Percentiles rank a stretch among this genome's conserved stretches.
phyloP scores from a whole-genome alignment of 228 moss, liverwort and hornwort species.

The Sphagnum fallax region DNA sequence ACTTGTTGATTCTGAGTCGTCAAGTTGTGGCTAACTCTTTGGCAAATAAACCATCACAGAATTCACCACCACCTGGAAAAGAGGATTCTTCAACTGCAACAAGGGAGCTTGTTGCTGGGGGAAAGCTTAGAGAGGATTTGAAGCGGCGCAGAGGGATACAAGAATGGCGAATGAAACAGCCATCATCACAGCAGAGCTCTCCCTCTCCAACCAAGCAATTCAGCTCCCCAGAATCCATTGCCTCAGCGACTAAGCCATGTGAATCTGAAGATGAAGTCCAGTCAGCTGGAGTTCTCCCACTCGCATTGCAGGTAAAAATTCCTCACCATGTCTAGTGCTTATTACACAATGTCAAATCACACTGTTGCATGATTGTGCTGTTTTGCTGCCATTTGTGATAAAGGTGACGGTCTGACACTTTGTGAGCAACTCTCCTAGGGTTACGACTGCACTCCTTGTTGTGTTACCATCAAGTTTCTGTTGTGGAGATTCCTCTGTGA shows the following conservation, averaged over 20 bases:
- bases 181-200: conserved; percentile 30
- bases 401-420: too few species aligned
- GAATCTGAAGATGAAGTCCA: conserved; percentile 16
- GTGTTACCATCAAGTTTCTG: too few species aligned
- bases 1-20: conserved; percentile 1
- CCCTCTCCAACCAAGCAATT: conserved; percentile 34
- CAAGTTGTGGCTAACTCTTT: not conserved
- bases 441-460: too few species aligned
- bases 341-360: too few species aligned
- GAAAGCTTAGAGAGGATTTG: conserved; percentile 66
- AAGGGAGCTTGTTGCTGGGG: conserved; percentile 48
- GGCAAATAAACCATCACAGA: conserved; percentile 27
- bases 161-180: conserved; percentile 98
- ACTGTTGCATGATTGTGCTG: too few species aligned
- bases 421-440: too few species aligned
- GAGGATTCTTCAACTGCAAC: conserved; percentile 44
- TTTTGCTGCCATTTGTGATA: too few species aligned
- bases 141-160: conserved; percentile 78
- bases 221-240: conserved; percentile 23
- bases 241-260: conserved; percentile 18
- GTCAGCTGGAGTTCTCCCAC: conserved; percentile 59
- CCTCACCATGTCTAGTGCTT: too few species aligned
- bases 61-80: conserved; percentile 33
- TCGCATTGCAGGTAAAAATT: conserved; percentile 56
- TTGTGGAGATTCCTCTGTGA: too few species aligned